Conservation (phyloP, 768 basidiomycete species). For the Udeniomyces megalosporus region DNA sequence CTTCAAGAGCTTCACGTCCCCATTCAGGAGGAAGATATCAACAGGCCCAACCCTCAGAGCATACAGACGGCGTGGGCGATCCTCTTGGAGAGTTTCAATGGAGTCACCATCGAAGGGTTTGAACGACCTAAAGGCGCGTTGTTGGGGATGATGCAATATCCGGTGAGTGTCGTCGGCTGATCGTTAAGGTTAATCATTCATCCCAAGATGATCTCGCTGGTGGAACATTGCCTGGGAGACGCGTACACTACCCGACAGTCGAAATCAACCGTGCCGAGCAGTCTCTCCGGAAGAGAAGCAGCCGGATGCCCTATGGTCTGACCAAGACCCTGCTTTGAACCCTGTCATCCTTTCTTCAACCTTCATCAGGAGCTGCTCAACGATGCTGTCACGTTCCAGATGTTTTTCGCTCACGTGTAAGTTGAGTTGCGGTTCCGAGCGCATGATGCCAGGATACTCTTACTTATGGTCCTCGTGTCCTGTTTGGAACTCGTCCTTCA, state of each 20-base stretch:
- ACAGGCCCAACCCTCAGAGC: conserved; percentile 51
- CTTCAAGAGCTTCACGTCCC: conserved; percentile 54
- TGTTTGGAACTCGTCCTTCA: too few relatives aligned
- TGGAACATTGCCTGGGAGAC: too few relatives aligned
- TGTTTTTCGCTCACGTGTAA: conserved; percentile 57
- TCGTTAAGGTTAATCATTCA: not conserved
- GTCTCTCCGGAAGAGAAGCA: too few relatives aligned
- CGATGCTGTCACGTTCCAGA: conserved; percentile 43
- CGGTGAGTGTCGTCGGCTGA: conserved; percentile 41
- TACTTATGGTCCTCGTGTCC: too few relatives aligned
- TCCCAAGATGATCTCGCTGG: not conserved
- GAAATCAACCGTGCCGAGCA: too few relatives aligned
- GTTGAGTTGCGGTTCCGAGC: conserved; percentile 16
- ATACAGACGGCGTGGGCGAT: conserved; percentile 53
- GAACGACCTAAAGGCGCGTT: conserved; percentile 44
- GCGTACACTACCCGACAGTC: too few relatives aligned
- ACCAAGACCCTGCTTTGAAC: not conserved
- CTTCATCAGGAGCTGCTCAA: conserved; percentile 47
- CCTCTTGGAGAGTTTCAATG: conserved; percentile 56
- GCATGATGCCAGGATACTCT: too few relatives aligned
- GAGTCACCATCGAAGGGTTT: conserved; percentile 43
- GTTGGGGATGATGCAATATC: conserved; percentile 39
- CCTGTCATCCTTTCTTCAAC: not conserved
- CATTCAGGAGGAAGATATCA: conserved; percentile 50
- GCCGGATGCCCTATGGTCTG: not conserved